Conservation (phyloP, 164 flowering plant species). For the Nymphaea thermarum region DNA sequence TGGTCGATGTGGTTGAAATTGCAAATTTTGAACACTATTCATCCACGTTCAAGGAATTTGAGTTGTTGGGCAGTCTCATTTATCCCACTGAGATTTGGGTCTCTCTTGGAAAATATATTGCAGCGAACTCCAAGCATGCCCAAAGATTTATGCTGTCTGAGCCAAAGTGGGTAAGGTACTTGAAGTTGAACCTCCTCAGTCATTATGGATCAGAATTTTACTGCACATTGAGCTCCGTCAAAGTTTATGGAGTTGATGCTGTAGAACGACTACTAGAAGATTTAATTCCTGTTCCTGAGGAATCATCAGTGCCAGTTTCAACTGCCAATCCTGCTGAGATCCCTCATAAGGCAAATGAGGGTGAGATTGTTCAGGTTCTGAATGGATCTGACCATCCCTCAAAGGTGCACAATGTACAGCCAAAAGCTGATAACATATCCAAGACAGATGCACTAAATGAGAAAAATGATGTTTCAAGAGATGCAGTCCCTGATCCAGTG, state of each 20-base stretch:
- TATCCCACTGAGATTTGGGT: conserved; percentile 66
- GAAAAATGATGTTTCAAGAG: conserved; percentile 18
- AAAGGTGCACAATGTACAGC: conserved; percentile 9
- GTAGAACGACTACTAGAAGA: conserved; percentile 78
- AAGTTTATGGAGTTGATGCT: conserved; percentile 75
- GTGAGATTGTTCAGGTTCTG: conserved; percentile 12
- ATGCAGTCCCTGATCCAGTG: conserved; percentile 34
- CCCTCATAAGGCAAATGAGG: conserved; percentile 11
- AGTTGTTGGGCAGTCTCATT: conserved; percentile 50
- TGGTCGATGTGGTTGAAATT: conserved; percentile 62
- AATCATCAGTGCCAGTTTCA: conserved; percentile 13
- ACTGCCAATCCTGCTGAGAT: conserved; percentile 21
- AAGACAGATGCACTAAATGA: conserved; percentile 12
- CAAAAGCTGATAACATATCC: conserved; percentile 21
- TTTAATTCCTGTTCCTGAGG: conserved; percentile 44
- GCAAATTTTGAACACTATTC: conserved; percentile 88
- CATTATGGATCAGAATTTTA: conserved; percentile 86
- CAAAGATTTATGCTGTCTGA: conserved; percentile 59
- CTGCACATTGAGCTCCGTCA: conserved; percentile 64
- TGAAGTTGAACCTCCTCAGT: conserved; percentile 50
- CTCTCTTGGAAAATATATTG: conserved; percentile 45
- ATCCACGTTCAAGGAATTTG: conserved; percentile 75
- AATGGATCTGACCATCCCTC: conserved; percentile 13
- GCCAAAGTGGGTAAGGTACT: conserved; percentile 76
- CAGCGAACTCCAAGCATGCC: conserved; percentile 60